A percentile compares a stretch with the other conserved stretches of the same genome.
Evolutionary conservation across 1,284 basidiomycete genomes (phyloP).

Genomic region (Cryptococcus sp.): DNA sequence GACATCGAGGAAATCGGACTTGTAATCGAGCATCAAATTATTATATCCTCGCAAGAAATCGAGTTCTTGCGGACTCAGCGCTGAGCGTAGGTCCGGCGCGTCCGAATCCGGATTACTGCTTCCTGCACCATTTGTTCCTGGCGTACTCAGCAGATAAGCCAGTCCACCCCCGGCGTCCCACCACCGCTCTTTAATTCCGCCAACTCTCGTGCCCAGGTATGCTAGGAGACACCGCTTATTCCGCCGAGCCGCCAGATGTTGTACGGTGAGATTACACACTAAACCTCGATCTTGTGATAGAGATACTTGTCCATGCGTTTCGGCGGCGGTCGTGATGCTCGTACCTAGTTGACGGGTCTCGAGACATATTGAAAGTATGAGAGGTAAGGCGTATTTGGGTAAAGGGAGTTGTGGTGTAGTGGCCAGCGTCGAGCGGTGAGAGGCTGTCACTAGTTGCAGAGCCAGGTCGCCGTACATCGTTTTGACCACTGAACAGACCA

Average conservation of each 20-base stretch:
- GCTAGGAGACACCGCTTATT: conserved; percentile 93
- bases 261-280: conserved; percentile 74
- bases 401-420: conserved; percentile 63
- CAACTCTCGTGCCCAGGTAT: conserved; percentile 82
- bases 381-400: conserved; percentile 86
- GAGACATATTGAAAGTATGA: conserved; percentile 80
- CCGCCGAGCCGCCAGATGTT: conserved; percentile 80
- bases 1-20: conserved; percentile 80
- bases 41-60: conserved; percentile 86
- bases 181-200: conserved; percentile 79
- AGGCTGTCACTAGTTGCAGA: conserved; percentile 81
- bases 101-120: conserved; percentile 24
- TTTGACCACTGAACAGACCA: neutral
- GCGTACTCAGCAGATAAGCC: conserved; percentile 71
- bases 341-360: conserved; percentile 83
- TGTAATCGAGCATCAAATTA: conserved; percentile 75
- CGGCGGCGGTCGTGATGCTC: conserved; percentile 49
- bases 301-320: conserved; percentile 41
- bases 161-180: conserved; percentile 93
- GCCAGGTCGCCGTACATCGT: conserved; percentile 72
- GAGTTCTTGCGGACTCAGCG: conserved; percentile 84
- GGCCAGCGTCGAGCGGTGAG: conserved; percentile 76
- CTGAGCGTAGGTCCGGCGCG: conserved; percentile 65
- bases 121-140: conserved; percentile 1
- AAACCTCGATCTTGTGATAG: conserved; percentile 52